These are phyloP conservation scores for Ganoderma multipileum DNA, from an alignment of 1,284 basidiomycete species.

Conservation along the genomic window DNA sequence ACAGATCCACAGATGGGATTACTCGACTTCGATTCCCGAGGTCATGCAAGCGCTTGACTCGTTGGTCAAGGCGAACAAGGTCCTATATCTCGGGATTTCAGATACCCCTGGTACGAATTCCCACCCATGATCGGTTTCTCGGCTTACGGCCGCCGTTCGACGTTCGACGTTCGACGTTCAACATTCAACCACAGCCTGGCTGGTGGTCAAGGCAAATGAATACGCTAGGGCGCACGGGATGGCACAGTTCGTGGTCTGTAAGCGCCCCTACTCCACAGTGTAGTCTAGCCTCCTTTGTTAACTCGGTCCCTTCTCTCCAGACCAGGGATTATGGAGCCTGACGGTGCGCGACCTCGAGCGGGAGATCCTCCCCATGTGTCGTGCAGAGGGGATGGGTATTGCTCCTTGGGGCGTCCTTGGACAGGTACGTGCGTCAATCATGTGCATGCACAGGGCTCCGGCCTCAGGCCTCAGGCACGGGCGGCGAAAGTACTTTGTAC, in stretches of 20 bases:
- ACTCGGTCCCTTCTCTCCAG: background rate
- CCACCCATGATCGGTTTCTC: background rate
- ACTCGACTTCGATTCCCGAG: constrained; percentile 58
- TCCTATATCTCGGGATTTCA: constrained; percentile 46
- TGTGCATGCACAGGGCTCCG: background rate
- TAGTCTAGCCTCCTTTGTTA: background rate
- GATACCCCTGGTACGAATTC: constrained; percentile 46
- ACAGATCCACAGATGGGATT: constrained; percentile 52
- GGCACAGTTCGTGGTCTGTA: constrained; percentile 55
- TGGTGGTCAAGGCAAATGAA: constrained; percentile 57
- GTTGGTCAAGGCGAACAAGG: constrained; percentile 45
- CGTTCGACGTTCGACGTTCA: too few species aligned
- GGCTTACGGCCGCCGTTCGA: background rate
- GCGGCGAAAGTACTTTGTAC: background rate
- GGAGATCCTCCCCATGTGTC: constrained; percentile 28
- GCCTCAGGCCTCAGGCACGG: background rate
- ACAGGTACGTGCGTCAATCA: constrained; percentile 29
- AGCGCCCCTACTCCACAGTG: background rate
- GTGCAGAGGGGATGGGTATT: constrained; percentile 26
- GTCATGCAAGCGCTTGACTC: constrained; percentile 54
- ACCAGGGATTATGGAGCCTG: constrained; percentile 59
- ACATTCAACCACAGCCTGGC: constrained; percentile 47
- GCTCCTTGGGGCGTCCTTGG: constrained; percentile 25
- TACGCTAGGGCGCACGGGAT: constrained; percentile 56
- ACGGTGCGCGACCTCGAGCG: constrained; percentile 36